phyloP scores from a whole-genome alignment of 352 stramenopile genomes.

The Globisporangium parvum region DNA sequence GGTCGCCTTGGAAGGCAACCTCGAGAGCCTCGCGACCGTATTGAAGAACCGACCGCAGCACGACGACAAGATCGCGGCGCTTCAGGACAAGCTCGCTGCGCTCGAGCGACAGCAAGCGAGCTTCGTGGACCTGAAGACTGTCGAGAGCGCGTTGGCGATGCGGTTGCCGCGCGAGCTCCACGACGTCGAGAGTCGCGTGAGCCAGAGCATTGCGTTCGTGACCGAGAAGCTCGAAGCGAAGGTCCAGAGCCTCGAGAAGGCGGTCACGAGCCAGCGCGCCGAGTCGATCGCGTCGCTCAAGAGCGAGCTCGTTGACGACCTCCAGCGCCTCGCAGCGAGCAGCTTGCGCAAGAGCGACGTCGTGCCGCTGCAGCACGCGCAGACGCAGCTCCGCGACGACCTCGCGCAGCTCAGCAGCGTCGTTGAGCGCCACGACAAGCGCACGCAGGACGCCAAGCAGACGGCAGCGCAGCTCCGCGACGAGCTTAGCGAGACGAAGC shows the following conservation, averaged over 20 bases:
- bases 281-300: conserved; percentile 47
- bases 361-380: conserved; percentile 39
- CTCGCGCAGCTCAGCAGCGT: conserved; percentile 42
- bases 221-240: conserved; percentile 72
- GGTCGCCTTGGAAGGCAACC: conserved; percentile 45
- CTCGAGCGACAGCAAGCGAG: conserved; percentile 48
- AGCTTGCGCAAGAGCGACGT: conserved; percentile 48
- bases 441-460: conserved; percentile 48
- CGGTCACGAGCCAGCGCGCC: conserved; percentile 36
- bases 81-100: conserved; percentile 41
- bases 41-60: conserved; percentile 39
- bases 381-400: conserved; percentile 62
- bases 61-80: conserved; percentile 52
- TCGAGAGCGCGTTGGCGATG: conserved; percentile 63
- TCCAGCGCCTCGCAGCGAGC: conserved; percentile 44
- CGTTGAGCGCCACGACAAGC: conserved; percentile 63
- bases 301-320: conserved; percentile 48
- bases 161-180: conserved; percentile 61
- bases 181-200: conserved; percentile 61
- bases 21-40: conserved; percentile 37
- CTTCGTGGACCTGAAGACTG: conserved; percentile 53
- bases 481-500: conserved; percentile 43
- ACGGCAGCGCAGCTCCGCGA: conserved; percentile 37
- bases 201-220: conserved; percentile 46
- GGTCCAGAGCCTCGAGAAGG: conserved; percentile 46